Evolutionary conservation across 805 yeast species (phyloP).

Genomic region (Clavispora asparagi): DNA sequence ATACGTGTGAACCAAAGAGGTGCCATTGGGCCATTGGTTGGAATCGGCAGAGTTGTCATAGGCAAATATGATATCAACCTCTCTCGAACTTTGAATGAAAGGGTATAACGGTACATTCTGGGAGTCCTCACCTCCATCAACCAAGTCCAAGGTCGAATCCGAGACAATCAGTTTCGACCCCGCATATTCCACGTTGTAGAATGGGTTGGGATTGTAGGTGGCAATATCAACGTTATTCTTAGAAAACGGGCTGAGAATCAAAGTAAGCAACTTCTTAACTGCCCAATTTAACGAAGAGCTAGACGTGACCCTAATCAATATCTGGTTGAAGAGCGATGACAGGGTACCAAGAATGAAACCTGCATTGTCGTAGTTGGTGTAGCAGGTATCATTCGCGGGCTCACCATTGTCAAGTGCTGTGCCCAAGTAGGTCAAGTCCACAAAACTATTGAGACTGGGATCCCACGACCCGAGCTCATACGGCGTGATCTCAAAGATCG

Average conservation of each 20-base stretch:
- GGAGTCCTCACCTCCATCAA: slow-evolving; percentile 76
- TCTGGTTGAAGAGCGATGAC: slow-evolving; percentile 70
- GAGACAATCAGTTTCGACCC: slow-evolving; percentile 26
- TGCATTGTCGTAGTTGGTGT: slow-evolving; percentile 36
- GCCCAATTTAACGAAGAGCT: slow-evolving; percentile 11
- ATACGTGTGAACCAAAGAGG: slow-evolving; percentile 52
- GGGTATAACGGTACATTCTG: slow-evolving; percentile 71
- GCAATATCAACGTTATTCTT: slow-evolving; percentile 61
- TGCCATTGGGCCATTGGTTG: slow-evolving; percentile 63
- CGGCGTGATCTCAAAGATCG: slow-evolving; percentile 42
- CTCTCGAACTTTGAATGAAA: slow-evolving; percentile 54
- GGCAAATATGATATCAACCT: slow-evolving; percentile 61
- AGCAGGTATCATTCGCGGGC: slow-evolving; percentile 15
- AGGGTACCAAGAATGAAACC: slow-evolving; percentile 83
- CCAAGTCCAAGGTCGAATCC: slow-evolving; percentile 47
- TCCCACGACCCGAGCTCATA: slow-evolving; percentile 42
- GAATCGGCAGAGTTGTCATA: slow-evolving; percentile 67
- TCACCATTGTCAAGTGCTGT: slow-evolving; percentile 19
- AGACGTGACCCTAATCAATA: slow-evolving; percentile 52
- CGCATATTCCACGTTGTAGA: slow-evolving; percentile 39
- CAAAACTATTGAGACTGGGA: slow-evolving; percentile 28
- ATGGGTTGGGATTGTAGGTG: slow-evolving; percentile 68
- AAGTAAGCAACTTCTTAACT: slow-evolving; percentile 17
- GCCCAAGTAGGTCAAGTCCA: slow-evolving; percentile 27
- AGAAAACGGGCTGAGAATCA: slow-evolving; percentile 31